These are phyloP conservation scores for Dicorynia guianensis DNA, from an alignment of 306 rosid species.

Conservation along the genomic window DNA sequence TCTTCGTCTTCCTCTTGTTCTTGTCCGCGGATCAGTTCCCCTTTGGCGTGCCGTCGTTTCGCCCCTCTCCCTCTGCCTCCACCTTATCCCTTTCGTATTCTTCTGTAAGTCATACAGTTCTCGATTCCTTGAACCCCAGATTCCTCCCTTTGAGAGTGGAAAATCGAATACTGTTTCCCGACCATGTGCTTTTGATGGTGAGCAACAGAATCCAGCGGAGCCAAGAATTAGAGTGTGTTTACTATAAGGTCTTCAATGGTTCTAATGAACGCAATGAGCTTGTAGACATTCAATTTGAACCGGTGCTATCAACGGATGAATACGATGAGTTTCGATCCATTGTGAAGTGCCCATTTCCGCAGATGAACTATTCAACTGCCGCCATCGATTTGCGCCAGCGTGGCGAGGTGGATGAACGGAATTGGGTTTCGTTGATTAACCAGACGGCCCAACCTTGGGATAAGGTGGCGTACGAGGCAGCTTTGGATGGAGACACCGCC, in stretches of 20 bases:
- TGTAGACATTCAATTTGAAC: constrained; percentile 17
- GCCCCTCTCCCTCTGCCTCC: constrained; percentile 55
- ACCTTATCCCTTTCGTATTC: constrained; percentile 50
- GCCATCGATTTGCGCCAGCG: constrained; percentile 54
- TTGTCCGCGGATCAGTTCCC: constrained; percentile 50
- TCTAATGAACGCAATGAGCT: background rate
- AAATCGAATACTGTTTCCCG: constrained; percentile 63
- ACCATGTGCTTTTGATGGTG: constrained; percentile 56
- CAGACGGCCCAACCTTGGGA: constrained; percentile 53
- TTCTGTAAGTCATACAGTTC: constrained; percentile 53
- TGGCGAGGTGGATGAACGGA: constrained; percentile 36
- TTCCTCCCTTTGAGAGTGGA: constrained; percentile 40
- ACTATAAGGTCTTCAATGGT: constrained; percentile 39
- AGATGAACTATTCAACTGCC: constrained; percentile 45
- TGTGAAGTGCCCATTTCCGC: constrained; percentile 66
- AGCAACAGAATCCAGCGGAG: constrained; percentile 1
- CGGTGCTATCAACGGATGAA: constrained; percentile 50
- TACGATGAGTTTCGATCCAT: constrained; percentile 63
- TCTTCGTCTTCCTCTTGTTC: constrained; percentile 53
- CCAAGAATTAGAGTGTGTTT: constrained; percentile 55
- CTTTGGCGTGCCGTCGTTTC: constrained; percentile 54
- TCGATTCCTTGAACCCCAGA: constrained; percentile 46
- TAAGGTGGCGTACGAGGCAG: constrained; percentile 68
- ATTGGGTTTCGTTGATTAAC: constrained; percentile 37
- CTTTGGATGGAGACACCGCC: constrained; percentile 57